Conservation (phyloP, 106 monocot species). For the Cymbidium sinense region DNA sequence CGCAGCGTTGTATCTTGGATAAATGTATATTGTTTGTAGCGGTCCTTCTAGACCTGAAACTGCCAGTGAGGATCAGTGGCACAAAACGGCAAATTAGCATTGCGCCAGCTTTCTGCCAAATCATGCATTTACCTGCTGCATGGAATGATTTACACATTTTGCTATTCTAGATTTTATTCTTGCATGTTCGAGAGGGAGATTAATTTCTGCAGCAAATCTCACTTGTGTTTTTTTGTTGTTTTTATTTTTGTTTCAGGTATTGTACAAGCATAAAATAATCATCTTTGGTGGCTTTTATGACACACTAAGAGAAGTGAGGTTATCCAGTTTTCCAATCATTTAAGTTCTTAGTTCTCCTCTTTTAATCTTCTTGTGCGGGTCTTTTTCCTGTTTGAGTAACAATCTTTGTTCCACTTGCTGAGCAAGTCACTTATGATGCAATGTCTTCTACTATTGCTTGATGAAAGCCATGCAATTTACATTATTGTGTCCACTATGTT, state of each 20-base stretch:
- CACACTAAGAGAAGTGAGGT: slow-evolving; percentile 99
- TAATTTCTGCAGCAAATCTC: slow-evolving; percentile 6
- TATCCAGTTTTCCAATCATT: slow-evolving; percentile 11
- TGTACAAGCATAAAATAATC: slow-evolving; percentile 94
- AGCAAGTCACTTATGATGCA: neutral
- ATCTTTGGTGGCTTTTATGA: slow-evolving; percentile 99
- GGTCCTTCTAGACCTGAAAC: neutral
- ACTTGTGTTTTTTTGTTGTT: neutral
- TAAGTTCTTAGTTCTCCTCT: neutral
- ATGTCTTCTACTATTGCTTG: neutral
- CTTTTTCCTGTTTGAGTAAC: neutral
- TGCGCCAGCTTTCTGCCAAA: neutral
- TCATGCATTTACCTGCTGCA: neutral
- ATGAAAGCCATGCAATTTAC: neutral
- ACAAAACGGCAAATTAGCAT: neutral
- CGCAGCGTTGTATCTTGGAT: neutral
- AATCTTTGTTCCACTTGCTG: neutral
- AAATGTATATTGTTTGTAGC: neutral
- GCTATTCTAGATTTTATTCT: neutral
- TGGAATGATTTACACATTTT: neutral
- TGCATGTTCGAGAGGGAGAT: neutral
- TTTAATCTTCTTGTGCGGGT: neutral
- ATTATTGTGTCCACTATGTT: neutral
- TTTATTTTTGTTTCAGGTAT: slow-evolving; percentile 42
- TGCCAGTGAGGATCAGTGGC: neutral